Base-by-base conservation (phyloP, 116 monocot species). In the Zostera marina region DNA sequence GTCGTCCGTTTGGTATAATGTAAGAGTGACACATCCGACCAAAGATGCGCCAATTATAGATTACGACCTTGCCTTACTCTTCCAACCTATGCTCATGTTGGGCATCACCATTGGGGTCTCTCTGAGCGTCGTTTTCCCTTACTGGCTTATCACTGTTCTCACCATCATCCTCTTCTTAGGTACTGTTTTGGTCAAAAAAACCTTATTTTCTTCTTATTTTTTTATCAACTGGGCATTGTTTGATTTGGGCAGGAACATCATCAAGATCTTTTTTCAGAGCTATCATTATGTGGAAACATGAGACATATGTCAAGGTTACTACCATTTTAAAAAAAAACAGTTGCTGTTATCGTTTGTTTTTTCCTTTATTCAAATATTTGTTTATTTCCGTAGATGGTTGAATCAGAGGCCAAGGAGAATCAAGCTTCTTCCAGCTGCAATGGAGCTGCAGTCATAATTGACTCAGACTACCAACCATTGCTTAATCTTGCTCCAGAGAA, bases 41-140 rank as follows among this genome's bases (percentile, higher is more conserved):
- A 96, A 80, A 73, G 94, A 88, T 42, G 89, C 72, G 13, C 77
- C 94, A 5, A 85, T 96, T 52, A 77, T 96, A 32, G 94, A 98
- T 70, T 98, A 98, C 52, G 86, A 83, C n/a, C 80, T 98, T 11
- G 80, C 96, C 3, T 60, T 98, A 65, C 74, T 98, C 4, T 98
- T 98, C 76, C 96, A 98, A 76, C 96, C 96, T n/a, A 89, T 98
- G 96, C 75, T 98, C 19, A 85, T 98, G 96, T 76, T 98, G 13
- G 96, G 96, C 0, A 98, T 98, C 69, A 98, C 96, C 54, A 69
- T 90, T 64, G 96, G 90, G 6, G 90, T 98, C 7, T 71, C 80
- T 8, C 85, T 86, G 12, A 98, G 90, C 45, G 85, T 98, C 2
- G 76, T 98, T 17, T 96, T 96, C 58, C 94, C 94, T 12, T 96